Conservation (phyloP, 2,329 filamentous ascomycete genomes). For the Clarireedia sp. region DNA sequence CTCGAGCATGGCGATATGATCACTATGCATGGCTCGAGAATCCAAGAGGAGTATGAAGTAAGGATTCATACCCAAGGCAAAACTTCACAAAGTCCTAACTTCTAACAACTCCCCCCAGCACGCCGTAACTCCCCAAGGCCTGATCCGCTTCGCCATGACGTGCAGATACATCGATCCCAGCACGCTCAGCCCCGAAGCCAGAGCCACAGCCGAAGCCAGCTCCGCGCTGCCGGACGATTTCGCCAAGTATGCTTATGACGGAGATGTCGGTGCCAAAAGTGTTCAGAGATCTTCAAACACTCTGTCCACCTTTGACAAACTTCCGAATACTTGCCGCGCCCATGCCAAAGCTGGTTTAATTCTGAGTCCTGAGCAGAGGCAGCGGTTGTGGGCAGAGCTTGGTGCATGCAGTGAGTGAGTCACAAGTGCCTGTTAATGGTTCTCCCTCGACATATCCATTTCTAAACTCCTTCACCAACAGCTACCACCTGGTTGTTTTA, state of each 20-base stretch:
- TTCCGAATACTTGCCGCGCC: background rate
- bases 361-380: background rate
- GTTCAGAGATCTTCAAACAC: background rate
- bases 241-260: slow-evolving; percentile 26
- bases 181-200: slow-evolving; percentile 30
- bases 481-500: too few relatives aligned
- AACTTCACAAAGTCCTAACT: background rate
- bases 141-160: slow-evolving; percentile 49
- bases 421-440: too few relatives aligned
- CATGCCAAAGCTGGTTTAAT: background rate
- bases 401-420: background rate
- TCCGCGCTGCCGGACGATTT: slow-evolving; percentile 29
- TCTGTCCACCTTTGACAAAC: background rate
- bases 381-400: background rate
- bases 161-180: slow-evolving; percentile 43
- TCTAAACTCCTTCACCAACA: too few relatives aligned
- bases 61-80: slow-evolving; percentile 6
- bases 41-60: slow-evolving; percentile 53
- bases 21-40: slow-evolving; percentile 51
- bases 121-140: slow-evolving; percentile 42
- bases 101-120: slow-evolving; percentile 35
- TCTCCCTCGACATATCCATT: too few relatives aligned
- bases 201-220: slow-evolving; percentile 29
- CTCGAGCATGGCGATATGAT: slow-evolving; percentile 57
- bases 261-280: slow-evolving; percentile 19